Percentiles rank a stretch among this genome's conserved stretches.
phyloP scores from a whole-genome alignment of 192 early-diverging fungal genomes.

The Backusella tarrabulga region DNA sequence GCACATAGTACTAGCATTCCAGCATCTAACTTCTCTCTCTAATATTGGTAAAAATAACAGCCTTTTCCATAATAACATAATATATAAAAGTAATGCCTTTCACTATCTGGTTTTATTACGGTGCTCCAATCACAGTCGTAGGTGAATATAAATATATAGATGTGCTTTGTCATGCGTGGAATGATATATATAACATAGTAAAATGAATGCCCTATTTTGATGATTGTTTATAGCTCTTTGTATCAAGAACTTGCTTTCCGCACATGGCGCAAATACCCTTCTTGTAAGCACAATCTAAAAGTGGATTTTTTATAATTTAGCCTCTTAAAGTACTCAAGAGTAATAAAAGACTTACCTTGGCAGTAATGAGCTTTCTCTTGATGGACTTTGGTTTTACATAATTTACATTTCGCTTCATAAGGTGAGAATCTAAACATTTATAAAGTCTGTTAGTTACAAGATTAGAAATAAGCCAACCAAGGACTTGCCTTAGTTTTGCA shows the following conservation, averaged over 20 bases:
- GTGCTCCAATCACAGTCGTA: background rate
- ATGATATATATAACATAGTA: background rate
- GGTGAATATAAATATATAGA: background rate
- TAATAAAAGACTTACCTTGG: conserved; percentile 43
- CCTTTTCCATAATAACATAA: too few relatives aligned
- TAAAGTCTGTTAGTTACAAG: background rate
- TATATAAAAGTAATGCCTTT: too few relatives aligned
- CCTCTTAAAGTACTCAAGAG: too few relatives aligned
- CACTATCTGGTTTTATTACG: background rate
- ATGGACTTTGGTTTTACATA: conserved; percentile 58
- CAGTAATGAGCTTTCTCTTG: conserved; percentile 62
- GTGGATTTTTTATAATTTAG: background rate
- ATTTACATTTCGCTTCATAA: conserved; percentile 58
- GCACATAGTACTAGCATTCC: too few relatives aligned
- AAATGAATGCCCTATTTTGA: conserved; percentile 40
- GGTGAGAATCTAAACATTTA: conserved; percentile 47
- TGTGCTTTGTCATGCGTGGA: background rate
- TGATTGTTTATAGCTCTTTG: conserved; percentile 55
- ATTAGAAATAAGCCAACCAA: background rate
- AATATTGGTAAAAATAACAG: too few relatives aligned
- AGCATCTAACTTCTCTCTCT: too few relatives aligned
- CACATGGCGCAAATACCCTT: conserved; percentile 64
- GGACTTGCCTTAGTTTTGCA: conserved; percentile 45
- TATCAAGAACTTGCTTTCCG: conserved; percentile 57
- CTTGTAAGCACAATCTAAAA: conserved; percentile 56